Evolutionary conservation across 2,329 filamentous ascomycete species (phyloP).

Genomic region (Ilyonectria mors-panacis): DNA sequence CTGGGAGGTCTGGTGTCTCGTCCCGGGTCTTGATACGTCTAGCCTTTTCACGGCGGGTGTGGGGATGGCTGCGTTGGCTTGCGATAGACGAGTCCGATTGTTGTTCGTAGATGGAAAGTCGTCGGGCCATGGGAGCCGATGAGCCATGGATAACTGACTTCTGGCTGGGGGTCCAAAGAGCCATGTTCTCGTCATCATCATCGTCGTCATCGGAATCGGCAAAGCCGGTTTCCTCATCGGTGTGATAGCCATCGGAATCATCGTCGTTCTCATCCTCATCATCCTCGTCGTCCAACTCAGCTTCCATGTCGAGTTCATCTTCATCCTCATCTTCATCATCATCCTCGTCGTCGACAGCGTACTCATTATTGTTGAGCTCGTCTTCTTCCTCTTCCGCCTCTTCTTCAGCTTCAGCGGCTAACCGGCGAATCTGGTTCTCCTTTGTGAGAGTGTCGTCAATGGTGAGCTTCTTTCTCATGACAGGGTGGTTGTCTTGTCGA

Average conservation of each 20-base stretch:
- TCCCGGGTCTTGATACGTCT: conserved; percentile 50
- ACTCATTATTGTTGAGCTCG: conserved; percentile 65
- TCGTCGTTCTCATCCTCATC: conserved; percentile 69
- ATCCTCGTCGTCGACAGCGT: conserved; percentile 62
- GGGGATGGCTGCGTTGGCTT: conserved; percentile 58
- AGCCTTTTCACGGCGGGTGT: conserved; percentile 49
- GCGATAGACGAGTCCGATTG: conserved; percentile 75
- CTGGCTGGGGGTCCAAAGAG: conserved; percentile 68
- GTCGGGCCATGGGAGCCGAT: conserved; percentile 51
- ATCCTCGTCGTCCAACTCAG: conserved; percentile 67
- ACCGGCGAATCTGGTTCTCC: conserved; percentile 87
- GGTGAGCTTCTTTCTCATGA: conserved; percentile 80
- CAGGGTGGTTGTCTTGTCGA: conserved; percentile 73
- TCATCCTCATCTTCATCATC: conserved; percentile 67
- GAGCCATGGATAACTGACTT: conserved; percentile 56
- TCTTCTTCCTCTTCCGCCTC: conserved; percentile 84
- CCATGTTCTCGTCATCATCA: conserved; percentile 75
- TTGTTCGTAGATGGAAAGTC: conserved; percentile 60
- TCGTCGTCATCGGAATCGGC: conserved; percentile 80
- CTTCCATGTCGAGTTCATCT: conserved; percentile 60
- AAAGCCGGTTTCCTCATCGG: conserved; percentile 78
- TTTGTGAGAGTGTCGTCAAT: conserved; percentile 91
- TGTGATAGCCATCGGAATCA: conserved; percentile 80
- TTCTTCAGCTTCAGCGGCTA: conserved; percentile 92
- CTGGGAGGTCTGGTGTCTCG: conserved; percentile 86